Base-by-base conservation (phyloP, 768 basidiomycete genomes). In the Tylopilus felleus region DNA sequence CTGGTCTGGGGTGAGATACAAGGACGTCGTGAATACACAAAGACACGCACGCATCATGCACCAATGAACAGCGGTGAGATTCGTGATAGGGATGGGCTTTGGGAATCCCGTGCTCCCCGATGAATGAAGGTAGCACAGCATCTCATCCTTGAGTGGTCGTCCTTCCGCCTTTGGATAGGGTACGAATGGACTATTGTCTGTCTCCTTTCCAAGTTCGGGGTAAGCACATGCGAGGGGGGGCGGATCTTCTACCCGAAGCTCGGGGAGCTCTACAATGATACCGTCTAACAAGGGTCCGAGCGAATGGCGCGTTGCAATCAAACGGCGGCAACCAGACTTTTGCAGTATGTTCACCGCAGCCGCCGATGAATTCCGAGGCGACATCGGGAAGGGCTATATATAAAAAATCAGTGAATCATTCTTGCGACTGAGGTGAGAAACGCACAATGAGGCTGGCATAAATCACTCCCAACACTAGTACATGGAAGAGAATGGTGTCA, bases 71-170 rank as follows among this genome's bases (percentile, higher is more conserved):
- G 69, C 42, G 12, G 59, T 65, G 14, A 60, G 53, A 40, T 72
- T 65, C 0, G 68, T 73, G 29, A 74, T 66, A 2, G 69, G 62
- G n/a, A 80, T 73, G 8, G 74, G 59, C 51, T 77, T 79, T 0
- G 79, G 77, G 43, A 76, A 69, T 3, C 78, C 77, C 0, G 79
- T 77, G 47, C 77, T 79, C 16, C 79, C 79, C 4, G 80, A 80
- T 0, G 80, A 80, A 55, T 80, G 77, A 0, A 78, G 60, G 47
- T 76, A 80, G 8, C 73, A 33, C 39, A 68, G 43, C 62, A 44
- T 63, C 52, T 23, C 71, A 42, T 47, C 60, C 21, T 45, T 56
- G 56, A n/a, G 14, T 0, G 63, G 50, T 4, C 51, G 53, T 21
- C 5, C 12, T 1, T 41, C 42, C 9, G 45, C 41, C 39, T 58